A percentile compares a stretch with the other conserved stretches of the same genome.
phyloP scores from a whole-genome alignment of 2,329 filamentous ascomycete genomes.

The Aaosphaeria arxii region DNA sequence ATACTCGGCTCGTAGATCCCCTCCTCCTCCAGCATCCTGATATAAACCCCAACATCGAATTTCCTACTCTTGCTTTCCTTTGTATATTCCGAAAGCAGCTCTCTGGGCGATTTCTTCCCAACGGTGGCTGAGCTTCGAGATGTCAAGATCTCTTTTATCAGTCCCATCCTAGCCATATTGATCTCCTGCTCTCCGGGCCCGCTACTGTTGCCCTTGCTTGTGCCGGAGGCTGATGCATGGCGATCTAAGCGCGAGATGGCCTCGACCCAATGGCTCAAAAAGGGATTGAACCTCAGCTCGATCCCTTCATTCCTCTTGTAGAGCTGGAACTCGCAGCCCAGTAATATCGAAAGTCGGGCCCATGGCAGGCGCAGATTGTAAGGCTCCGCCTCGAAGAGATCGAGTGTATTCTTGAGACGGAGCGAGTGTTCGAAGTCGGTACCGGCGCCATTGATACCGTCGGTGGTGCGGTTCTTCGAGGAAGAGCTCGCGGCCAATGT shows the following conservation, averaged over 20 bases:
- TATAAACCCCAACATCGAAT: slow-evolving; percentile 26
- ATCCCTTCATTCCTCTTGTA: slow-evolving; percentile 27
- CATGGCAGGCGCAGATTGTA: slow-evolving; percentile 12
- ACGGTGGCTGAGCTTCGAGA: slow-evolving; percentile 8
- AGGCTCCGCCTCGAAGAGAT: slow-evolving; percentile 21
- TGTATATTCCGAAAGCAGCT: slow-evolving; percentile 13
- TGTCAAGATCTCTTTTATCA: slow-evolving; percentile 26
- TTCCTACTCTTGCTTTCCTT: slow-evolving; percentile 4
- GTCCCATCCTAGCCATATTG: slow-evolving; percentile 14
- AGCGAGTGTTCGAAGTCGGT: slow-evolving; percentile 25
- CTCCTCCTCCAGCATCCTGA: slow-evolving; percentile 36
- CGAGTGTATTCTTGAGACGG: slow-evolving; percentile 31
- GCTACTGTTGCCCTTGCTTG: neutral
- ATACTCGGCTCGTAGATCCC: slow-evolving; percentile 30
- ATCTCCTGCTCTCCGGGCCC: slow-evolving; percentile 14
- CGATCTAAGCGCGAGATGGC: slow-evolving; percentile 17
- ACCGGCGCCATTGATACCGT: slow-evolving; percentile 1
- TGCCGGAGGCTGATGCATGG: neutral
- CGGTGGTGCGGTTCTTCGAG: neutral
- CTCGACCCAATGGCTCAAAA: slow-evolving; percentile 41
- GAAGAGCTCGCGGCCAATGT: slow-evolving; percentile 3
- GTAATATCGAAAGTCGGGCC: slow-evolving; percentile 20
- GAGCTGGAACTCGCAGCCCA: slow-evolving; percentile 37
- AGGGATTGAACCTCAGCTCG: slow-evolving; percentile 34
- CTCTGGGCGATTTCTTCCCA: slow-evolving; percentile 10